Evolutionary conservation across 2,329 filamentous ascomycete species (phyloP), one percentile per base, ranked within the genome.

Genomic region (Pestalotiopsis sp.): DNA sequence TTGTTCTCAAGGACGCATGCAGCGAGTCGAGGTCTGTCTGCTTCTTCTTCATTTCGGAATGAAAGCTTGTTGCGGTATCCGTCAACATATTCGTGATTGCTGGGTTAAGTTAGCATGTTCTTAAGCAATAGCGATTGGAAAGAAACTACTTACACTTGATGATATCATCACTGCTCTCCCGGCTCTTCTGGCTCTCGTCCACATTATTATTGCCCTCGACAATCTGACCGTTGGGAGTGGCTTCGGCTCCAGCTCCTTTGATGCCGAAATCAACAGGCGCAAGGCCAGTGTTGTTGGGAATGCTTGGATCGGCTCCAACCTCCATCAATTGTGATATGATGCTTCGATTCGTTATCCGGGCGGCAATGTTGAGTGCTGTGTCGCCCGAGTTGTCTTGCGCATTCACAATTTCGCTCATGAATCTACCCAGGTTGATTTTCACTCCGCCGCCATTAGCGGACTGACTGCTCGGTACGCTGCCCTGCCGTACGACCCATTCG

Each of bases 361-460:
- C 95, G 2, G 95, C 96, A 71, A 98, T 91, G 74, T 98, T 98
- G 23, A 99, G 85, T 0, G 96, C 96, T 0, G 96, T 99, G 77
- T 99, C 97, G 0, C 96, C 96, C 41, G 93, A 92, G 75, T 95
- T 94, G 80, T 99, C 96, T 75, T 95, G 93, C 0, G 95, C 92
- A 75, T 99, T 98, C 70, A 99, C 95, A 79, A 99, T 97, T 77
- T 98, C 95, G 63, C 92, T 93, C 89, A 99, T 97, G 81, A 99
- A 99, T 49, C 94, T 91, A 38, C 93, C 95, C 66, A 99, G 87
- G 27, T 92, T 93, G 81, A 98, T 97, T 71, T 88, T 93, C 67
- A 89, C 92, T 57, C 74, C 82, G 17, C 25, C 58, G 62, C 73
- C 72, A 49, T 72, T 67, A 25, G 68, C 73, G 59, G 72, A 78